Conservation (phyloP, 2,329 filamentous ascomycete genomes). For the Fusarium fracticaudum region DNA sequence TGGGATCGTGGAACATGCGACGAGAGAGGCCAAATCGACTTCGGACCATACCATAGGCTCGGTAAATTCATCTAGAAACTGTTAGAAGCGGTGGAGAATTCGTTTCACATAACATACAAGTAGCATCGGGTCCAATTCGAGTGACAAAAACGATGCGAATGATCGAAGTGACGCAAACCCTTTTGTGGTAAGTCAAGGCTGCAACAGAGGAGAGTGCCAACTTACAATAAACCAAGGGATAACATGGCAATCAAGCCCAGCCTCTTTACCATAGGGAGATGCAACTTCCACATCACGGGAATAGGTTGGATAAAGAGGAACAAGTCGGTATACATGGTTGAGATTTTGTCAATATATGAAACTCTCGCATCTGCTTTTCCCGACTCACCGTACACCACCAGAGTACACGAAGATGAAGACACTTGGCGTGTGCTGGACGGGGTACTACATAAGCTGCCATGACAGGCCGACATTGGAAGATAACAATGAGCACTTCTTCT, state of each 20-base stretch:
- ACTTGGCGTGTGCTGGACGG: conserved; percentile 32
- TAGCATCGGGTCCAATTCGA: conserved; percentile 37
- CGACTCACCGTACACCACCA: conserved; percentile 47
- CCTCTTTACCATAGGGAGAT: conserved; percentile 45
- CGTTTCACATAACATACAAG: conserved; percentile 32
- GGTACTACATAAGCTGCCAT: conserved; percentile 41
- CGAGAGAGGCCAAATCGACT: conserved; percentile 46
- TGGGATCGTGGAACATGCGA: conserved; percentile 47
- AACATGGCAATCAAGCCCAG: conserved; percentile 43
- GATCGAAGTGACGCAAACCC: conserved; percentile 42
- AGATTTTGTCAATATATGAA: neutral
- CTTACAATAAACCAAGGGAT: conserved; percentile 42
- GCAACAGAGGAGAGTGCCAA: neutral
- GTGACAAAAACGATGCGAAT: conserved; percentile 42
- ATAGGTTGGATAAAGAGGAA: conserved; percentile 51
- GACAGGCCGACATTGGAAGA: conserved; percentile 44
- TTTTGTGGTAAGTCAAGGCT: neutral
- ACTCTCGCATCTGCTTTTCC: too few species aligned
- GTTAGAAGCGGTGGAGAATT: neutral
- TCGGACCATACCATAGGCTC: conserved; percentile 46
- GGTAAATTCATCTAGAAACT: conserved; percentile 34
- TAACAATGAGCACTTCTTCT: conserved; percentile 44
- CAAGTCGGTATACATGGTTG: conserved; percentile 46
- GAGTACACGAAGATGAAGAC: conserved; percentile 43
- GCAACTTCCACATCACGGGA: conserved; percentile 49